A percentile compares a stretch with the other conserved stretches of the same genome.
Evolutionary conservation across 2,329 filamentous ascomycete species (phyloP).

Genomic region (Ilyonectria sp.): DNA sequence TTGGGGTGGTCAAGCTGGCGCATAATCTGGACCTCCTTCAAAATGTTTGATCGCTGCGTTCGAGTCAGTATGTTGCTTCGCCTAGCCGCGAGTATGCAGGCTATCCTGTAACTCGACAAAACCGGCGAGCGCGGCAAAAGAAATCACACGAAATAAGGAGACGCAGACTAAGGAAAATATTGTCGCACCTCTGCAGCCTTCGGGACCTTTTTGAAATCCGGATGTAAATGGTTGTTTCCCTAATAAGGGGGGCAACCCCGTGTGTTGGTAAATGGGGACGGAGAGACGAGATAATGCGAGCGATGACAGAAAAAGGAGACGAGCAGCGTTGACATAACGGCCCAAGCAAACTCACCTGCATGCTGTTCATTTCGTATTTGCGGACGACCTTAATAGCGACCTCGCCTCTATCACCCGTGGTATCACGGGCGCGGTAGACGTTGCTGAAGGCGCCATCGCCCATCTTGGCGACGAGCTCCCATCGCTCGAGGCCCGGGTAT

Average conservation of each 20-base stretch:
- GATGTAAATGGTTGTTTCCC: slow-evolving; percentile 94
- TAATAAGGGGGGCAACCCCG: slow-evolving; percentile 66
- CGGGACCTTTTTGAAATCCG: slow-evolving; percentile 94
- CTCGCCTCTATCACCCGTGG: slow-evolving; percentile 78
- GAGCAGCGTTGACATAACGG: slow-evolving; percentile 41
- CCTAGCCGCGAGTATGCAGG: slow-evolving; percentile 34
- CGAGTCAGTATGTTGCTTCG: slow-evolving; percentile 48
- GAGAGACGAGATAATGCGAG: slow-evolving; percentile 28
- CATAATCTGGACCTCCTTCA: slow-evolving; percentile 99
- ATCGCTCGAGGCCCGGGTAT: slow-evolving; percentile 69
- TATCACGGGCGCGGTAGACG: slow-evolving; percentile 90
- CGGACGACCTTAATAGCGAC: slow-evolving; percentile 99
- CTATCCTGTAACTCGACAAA: slow-evolving; percentile 39
- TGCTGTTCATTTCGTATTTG: slow-evolving; percentile 99
- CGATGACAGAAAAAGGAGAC: slow-evolving; percentile 39
- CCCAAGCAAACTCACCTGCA: slow-evolving; percentile 83
- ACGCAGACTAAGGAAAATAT: slow-evolving; percentile 55
- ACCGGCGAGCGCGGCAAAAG: slow-evolving; percentile 41
- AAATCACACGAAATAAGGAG: slow-evolving; percentile 25
- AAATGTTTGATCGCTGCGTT: slow-evolving; percentile 91
- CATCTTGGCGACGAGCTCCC: slow-evolving; percentile 95
- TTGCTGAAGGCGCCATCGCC: slow-evolving; percentile 99
- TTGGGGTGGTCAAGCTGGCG: slow-evolving; percentile 96
- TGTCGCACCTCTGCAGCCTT: slow-evolving; percentile 97
- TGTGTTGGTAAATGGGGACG: slow-evolving; percentile 68